Evolutionary conservation across 2,329 filamentous ascomycete species (phyloP), one percentile per base, ranked within the genome.

Genomic region (Coleophoma crateriformis): DNA sequence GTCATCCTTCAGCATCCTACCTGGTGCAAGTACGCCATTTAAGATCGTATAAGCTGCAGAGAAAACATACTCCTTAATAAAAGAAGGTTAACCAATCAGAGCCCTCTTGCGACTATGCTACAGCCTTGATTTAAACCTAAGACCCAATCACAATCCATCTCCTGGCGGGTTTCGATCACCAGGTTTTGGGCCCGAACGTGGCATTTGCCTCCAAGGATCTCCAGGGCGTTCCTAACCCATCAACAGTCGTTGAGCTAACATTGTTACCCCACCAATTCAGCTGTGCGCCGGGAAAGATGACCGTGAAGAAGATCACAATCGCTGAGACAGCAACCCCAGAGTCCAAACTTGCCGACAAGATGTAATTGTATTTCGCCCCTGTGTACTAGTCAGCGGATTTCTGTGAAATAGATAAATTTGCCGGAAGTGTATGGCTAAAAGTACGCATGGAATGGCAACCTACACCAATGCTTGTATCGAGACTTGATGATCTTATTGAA

Each of bases 401-500:
- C 11, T n/a, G 2, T 19, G 19, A 3, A 19, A 7, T 13, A n/a
- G 7, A 7, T 38, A 12, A 2, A 4, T 38, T 27, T 4, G 8
- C 27, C 5, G 8, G 3, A 27, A 7, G 27, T 27, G 27, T 2
- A 27, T 19, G 19, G 19, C 3, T 19, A 19, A 19, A 10, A 38
- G 7, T 7, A 7, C 2, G 35, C 35, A 38, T 14, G 35, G 35
- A 38, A 17, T 7, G 6, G 7, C 27, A 17, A 38, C 35, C 12
- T 38, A 38, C 41, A 44, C 41, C 41, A 44, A 33, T 44, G 41
- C 41, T 44, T 44, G 11, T 44, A 44, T n/a, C 76, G 72, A 60
- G 78, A 78, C 64, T 81, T 80, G 63, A 89, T 78, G 59, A 72
- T 74, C 64, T 80, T 81, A 65, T 89, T 84, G 72, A 88, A 89